These are phyloP conservation scores for Ehretia macrophylla DNA, from an alignment of 257 asterid species.

Conservation along the genomic window DNA sequence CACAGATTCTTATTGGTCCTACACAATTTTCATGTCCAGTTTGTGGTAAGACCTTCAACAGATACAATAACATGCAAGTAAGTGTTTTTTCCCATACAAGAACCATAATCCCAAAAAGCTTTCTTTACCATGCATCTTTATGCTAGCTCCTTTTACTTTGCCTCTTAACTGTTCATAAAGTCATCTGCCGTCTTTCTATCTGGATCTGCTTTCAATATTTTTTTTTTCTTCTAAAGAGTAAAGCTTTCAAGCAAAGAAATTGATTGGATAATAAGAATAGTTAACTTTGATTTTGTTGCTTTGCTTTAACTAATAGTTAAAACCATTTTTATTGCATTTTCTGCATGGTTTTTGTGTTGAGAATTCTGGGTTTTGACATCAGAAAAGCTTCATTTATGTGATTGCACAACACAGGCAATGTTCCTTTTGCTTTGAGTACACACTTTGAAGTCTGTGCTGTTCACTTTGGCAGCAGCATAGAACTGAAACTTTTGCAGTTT, in stretches of 20 bases:
- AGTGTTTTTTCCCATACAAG: constrained; percentile 8
- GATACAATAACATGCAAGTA: constrained; percentile 98
- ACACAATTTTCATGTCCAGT: constrained; percentile 89
- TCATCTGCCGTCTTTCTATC: neutral
- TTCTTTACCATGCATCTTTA: neutral
- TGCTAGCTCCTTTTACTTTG: neutral
- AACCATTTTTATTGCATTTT: too few species aligned
- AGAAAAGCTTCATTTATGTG: constrained; percentile 47
- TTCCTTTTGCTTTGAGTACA: constrained; percentile 53
- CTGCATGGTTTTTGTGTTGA: too few species aligned
- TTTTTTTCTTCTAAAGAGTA: neutral
- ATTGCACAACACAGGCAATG: constrained; percentile 67
- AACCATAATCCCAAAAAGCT: neutral
- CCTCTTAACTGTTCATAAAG: neutral
- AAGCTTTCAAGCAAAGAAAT: neutral
- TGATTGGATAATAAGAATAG: too few species aligned
- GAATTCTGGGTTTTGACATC: constrained; percentile 21
- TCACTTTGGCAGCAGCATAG: constrained; percentile 33
- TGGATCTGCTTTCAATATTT: neutral
- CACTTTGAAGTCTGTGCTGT: constrained; percentile 46
- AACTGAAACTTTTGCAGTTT: constrained; percentile 36
- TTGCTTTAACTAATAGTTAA: neutral
- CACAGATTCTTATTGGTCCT: constrained; percentile 94
- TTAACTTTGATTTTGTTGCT: too few species aligned
- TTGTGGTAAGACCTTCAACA: constrained; percentile 80